These are phyloP conservation scores for Suhomyces emberorum DNA, from an alignment of 805 yeast genomes.

Conservation along the genomic window DNA sequence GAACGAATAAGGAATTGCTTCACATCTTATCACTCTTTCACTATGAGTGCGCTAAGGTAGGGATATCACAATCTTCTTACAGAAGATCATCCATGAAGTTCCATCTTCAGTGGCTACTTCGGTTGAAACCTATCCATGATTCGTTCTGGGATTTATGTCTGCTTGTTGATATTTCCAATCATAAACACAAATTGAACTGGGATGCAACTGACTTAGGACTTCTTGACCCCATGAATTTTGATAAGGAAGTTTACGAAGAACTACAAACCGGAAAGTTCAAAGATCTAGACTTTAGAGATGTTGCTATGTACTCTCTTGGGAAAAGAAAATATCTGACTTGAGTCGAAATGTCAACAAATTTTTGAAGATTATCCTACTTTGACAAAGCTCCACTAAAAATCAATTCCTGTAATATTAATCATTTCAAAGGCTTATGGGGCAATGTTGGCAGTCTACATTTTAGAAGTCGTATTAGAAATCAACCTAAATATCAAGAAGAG, in stretches of 20 bases:
- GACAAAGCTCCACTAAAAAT: too few relatives aligned
- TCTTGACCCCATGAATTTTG: constrained; percentile 38
- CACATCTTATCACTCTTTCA: constrained; percentile 30
- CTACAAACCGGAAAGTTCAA: constrained; percentile 27
- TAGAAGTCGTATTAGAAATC: too few relatives aligned
- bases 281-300: constrained; percentile 20
- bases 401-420: too few relatives aligned
- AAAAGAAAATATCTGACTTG: neutral
- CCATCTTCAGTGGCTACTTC: constrained; percentile 15
- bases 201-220: constrained; percentile 29
- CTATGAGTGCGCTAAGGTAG: constrained; percentile 26
- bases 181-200: constrained; percentile 25
- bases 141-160: constrained; percentile 39
- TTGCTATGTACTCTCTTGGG: constrained; percentile 15
- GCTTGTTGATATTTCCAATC: constrained; percentile 26
- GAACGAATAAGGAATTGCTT: constrained; percentile 26
- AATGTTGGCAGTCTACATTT: too few relatives aligned
- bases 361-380: too few relatives aligned
- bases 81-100: constrained; percentile 17
- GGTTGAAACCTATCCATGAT: constrained; percentile 28
- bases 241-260: constrained; percentile 19
- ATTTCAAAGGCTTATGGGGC: too few relatives aligned
- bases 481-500: too few relatives aligned
- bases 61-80: constrained; percentile 18
- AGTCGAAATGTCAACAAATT: too few relatives aligned